These are phyloP conservation scores for Babjeviella inositovora DNA, from an alignment of 805 yeast genomes.

Conservation along the genomic window DNA sequence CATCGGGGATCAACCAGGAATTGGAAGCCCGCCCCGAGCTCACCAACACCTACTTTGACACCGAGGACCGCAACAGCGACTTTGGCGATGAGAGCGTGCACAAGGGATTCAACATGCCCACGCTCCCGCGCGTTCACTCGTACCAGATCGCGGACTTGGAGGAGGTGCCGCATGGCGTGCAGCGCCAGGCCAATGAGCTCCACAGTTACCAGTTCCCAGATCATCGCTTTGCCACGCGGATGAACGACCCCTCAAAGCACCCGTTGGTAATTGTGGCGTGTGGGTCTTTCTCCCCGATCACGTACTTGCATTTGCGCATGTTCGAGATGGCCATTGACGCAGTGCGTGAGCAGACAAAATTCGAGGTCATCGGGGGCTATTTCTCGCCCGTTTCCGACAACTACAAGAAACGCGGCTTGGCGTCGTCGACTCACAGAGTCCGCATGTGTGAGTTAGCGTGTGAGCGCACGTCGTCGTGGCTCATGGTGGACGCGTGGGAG, in stretches of 20 bases:
- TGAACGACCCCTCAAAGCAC: slow-evolving; percentile 60
- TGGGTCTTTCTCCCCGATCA: slow-evolving; percentile 92
- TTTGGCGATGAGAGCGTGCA: slow-evolving; percentile 2
- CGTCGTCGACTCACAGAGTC: slow-evolving; percentile 78
- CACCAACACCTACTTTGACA: slow-evolving; percentile 3
- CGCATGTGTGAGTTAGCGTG: slow-evolving; percentile 98
- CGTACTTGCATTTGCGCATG: slow-evolving; percentile 90
- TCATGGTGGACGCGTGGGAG: slow-evolving; percentile 99
- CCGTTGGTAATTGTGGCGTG: slow-evolving; percentile 95
- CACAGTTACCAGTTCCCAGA: slow-evolving; percentile 70
- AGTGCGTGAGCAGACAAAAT: slow-evolving; percentile 78
- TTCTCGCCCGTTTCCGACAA: slow-evolving; percentile 91
- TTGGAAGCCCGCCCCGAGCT: neutral
- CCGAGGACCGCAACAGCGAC: slow-evolving; percentile 3
- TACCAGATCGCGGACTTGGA: slow-evolving; percentile 83
- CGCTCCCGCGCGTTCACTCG: slow-evolving; percentile 27
- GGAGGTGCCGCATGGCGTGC: slow-evolving; percentile 91
- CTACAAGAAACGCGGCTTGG: slow-evolving; percentile 86
- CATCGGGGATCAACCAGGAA: slow-evolving; percentile 5
- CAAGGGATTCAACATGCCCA: slow-evolving; percentile 5
- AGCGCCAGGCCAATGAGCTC: slow-evolving; percentile 66
- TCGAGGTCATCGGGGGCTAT: slow-evolving; percentile 93
- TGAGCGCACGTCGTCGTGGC: slow-evolving; percentile 91
- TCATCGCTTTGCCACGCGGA: slow-evolving; percentile 60
- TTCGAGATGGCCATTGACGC: slow-evolving; percentile 98